Conservation (phyloP, 352 stramenopile genomes). For the Phytophthora pluvialis region DNA sequence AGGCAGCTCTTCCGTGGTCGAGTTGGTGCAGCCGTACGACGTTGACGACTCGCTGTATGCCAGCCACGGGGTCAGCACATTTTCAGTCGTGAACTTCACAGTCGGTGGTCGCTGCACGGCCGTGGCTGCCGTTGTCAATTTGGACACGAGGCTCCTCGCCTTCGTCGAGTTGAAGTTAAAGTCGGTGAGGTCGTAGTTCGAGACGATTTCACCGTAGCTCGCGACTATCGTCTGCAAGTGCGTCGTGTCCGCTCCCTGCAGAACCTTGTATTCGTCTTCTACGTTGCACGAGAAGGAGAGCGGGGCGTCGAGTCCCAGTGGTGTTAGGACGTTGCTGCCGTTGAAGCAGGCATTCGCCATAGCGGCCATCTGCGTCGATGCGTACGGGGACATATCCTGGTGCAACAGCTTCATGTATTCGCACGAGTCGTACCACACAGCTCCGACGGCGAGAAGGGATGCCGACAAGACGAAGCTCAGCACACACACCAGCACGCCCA, state of each 20-base stretch:
- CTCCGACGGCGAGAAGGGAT: slow-evolving; percentile 74
- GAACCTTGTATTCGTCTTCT: slow-evolving; percentile 60
- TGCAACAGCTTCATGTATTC: slow-evolving; percentile 87
- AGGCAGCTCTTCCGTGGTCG: slow-evolving; percentile 44
- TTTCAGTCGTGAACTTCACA: slow-evolving; percentile 58
- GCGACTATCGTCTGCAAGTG: slow-evolving; percentile 44
- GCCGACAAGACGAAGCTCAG: slow-evolving; percentile 79
- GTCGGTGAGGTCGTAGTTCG: slow-evolving; percentile 58
- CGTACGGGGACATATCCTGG: slow-evolving; percentile 74
- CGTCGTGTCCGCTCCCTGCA: slow-evolving; percentile 53
- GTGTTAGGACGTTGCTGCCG: slow-evolving; percentile 64
- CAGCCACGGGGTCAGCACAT: slow-evolving; percentile 65
- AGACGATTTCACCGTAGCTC: slow-evolving; percentile 55
- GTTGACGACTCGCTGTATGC: slow-evolving; percentile 47
- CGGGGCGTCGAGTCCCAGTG: slow-evolving; percentile 54
- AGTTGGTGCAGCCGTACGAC: slow-evolving; percentile 31
- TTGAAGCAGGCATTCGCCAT: slow-evolving; percentile 80
- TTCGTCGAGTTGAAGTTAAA: slow-evolving; percentile 69
- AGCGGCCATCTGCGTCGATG: slow-evolving; percentile 56
- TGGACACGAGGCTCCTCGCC: slow-evolving; percentile 52
- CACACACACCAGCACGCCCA: slow-evolving; percentile 79
- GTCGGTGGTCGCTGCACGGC: slow-evolving; percentile 18
- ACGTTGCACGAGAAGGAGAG: slow-evolving; percentile 71
- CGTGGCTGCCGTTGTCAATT: slow-evolving; percentile 41
- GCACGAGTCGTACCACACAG: slow-evolving; percentile 83